A percentile compares a stretch with the other conserved stretches of the same genome.
These are phyloP conservation scores for Ploettnerulaceae sp. DNA, from an alignment of 2,329 filamentous ascomycete genomes.

Conservation along the genomic window DNA sequence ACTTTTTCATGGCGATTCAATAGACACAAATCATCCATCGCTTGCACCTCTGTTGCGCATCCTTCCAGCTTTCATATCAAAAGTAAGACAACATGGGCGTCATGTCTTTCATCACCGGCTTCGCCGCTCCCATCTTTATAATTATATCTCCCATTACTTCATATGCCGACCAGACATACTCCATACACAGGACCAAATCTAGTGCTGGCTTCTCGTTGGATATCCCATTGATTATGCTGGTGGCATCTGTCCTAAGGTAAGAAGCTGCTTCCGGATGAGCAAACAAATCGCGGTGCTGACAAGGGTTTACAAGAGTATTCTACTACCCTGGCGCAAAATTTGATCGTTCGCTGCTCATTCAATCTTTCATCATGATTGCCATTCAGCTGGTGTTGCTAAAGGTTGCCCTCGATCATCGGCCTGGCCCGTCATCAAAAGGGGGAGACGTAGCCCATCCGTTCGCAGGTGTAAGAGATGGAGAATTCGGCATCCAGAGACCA, in stretches of 20 bases:
- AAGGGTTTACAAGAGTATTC: conserved; percentile 51
- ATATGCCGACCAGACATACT: conserved; percentile 60
- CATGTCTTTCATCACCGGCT: conserved; percentile 43
- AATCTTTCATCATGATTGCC: conserved; percentile 60
- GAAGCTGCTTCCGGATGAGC: conserved; percentile 13
- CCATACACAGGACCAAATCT: conserved; percentile 59
- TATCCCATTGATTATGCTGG: conserved; percentile 67
- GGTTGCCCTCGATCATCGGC: conserved; percentile 64
- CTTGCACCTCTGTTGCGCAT: background rate
- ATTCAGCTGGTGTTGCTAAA: conserved; percentile 62
- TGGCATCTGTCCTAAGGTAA: conserved; percentile 61
- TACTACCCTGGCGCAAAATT: conserved; percentile 65
- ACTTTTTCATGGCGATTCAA: too few species aligned
- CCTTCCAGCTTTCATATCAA: background rate
- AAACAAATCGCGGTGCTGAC: conserved; percentile 11
- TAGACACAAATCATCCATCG: background rate
- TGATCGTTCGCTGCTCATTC: conserved; percentile 57
- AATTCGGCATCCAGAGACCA: conserved; percentile 48
- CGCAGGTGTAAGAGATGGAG: conserved; percentile 37
- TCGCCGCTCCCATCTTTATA: conserved; percentile 58
- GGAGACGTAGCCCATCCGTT: conserved; percentile 61
- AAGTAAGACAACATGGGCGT: conserved; percentile 33
- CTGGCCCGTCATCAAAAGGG: conserved; percentile 52
- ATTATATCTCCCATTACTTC: conserved; percentile 59
- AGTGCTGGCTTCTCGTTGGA: conserved; percentile 67